A percentile compares a stretch with the other conserved stretches of the same genome.
These are phyloP conservation scores for Cyberlindnera saturnus DNA, from an alignment of 805 yeast genomes.

Conservation along the genomic window DNA sequence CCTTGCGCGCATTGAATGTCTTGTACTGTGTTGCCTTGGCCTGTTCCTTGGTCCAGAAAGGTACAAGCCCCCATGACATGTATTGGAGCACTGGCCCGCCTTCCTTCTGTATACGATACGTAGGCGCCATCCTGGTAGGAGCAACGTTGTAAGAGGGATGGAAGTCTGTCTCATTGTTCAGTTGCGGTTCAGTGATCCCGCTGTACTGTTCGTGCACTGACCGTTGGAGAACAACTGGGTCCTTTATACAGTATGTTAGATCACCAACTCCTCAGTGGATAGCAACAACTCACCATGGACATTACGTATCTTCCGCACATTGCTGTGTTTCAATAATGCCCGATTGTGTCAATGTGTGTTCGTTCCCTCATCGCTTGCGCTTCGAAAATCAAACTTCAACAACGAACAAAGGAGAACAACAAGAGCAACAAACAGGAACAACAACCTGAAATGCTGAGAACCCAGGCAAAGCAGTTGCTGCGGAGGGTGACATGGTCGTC, in stretches of 20 bases:
- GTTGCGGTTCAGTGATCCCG: neutral
- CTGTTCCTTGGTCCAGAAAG: conserved; percentile 50
- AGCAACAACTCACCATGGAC: conserved; percentile 31
- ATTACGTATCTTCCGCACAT: conserved; percentile 65
- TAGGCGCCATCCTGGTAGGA: conserved; percentile 51
- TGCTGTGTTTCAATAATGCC: neutral
- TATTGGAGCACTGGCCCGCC: conserved; percentile 29
- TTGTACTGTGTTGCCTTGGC: conserved; percentile 32
- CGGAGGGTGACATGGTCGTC: neutral
- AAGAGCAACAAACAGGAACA: no score
- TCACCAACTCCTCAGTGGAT: no score
- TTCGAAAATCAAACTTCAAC: neutral
- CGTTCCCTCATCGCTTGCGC: neutral
- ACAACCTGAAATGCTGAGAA: neutral
- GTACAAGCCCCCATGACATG: conserved; percentile 82
- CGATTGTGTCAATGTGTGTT: neutral
- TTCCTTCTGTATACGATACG: conserved; percentile 13
- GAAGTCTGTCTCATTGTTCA: conserved; percentile 5
- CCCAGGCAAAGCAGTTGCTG: neutral
- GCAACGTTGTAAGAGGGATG: conserved; percentile 43
- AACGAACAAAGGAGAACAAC: neutral
- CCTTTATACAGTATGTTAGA: conserved; percentile 5
- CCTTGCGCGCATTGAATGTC: conserved; percentile 72
- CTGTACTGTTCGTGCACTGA: conserved; percentile 8
- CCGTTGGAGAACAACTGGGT: conserved; percentile 7